Evolutionary conservation across 2,329 filamentous ascomycete species (phyloP).

Genomic region (Aspergillus fumigatus): DNA sequence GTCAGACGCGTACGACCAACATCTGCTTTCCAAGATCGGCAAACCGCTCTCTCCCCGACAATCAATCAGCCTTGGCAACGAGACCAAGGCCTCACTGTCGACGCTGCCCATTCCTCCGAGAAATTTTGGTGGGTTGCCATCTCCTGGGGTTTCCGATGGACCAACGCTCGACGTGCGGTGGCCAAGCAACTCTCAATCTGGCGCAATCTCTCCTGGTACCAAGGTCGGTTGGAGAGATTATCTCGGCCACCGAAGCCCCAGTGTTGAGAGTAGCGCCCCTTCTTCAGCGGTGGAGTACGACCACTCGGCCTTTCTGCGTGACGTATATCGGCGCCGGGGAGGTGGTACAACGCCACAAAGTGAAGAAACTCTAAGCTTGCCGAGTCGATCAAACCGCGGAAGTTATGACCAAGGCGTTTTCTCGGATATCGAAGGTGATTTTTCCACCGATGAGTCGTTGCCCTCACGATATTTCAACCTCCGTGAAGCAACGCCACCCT

Average conservation of each 20-base stretch:
- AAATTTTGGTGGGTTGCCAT: slow-evolving; percentile 27
- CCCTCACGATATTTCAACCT: slow-evolving; percentile 34
- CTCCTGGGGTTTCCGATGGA: slow-evolving; percentile 28
- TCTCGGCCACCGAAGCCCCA: slow-evolving; percentile 40
- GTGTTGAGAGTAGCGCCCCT: slow-evolving; percentile 38
- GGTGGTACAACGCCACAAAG: slow-evolving; percentile 44
- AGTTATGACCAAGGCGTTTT: slow-evolving; percentile 60
- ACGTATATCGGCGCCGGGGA: slow-evolving; percentile 41
- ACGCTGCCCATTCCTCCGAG: slow-evolving; percentile 33
- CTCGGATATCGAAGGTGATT: slow-evolving; percentile 43
- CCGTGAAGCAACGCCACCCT: slow-evolving; percentile 36
- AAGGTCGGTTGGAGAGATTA: slow-evolving; percentile 40
- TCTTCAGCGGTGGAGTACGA: slow-evolving; percentile 40
- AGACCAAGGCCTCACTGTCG: slow-evolving; percentile 25
- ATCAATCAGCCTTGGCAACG: slow-evolving; percentile 30
- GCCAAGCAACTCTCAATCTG: slow-evolving; percentile 38
- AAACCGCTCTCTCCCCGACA: slow-evolving; percentile 53
- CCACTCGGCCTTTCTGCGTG: slow-evolving; percentile 30
- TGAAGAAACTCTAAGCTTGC: slow-evolving; percentile 49
- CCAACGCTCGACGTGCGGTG: slow-evolving; percentile 34
- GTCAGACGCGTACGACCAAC: slow-evolving; percentile 60
- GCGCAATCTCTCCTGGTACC: slow-evolving; percentile 38
- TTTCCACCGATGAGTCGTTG: slow-evolving; percentile 35
- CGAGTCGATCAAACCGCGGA: slow-evolving; percentile 52
- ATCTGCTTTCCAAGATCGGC: slow-evolving; percentile 58